These are phyloP conservation scores for Pichia insulana DNA, from an alignment of 805 yeast species.

Conservation along the genomic window DNA sequence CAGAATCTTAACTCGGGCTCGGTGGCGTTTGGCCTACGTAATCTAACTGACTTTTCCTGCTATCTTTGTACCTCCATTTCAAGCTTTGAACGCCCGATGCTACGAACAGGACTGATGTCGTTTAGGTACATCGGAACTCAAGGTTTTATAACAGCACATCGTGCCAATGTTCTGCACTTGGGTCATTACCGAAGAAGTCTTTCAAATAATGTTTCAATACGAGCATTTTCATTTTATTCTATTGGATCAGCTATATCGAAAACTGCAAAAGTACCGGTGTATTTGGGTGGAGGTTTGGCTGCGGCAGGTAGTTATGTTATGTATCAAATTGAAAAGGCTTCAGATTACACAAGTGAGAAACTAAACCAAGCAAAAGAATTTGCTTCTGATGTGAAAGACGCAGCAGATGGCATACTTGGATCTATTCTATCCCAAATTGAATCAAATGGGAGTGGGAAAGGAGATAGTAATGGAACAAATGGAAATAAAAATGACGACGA, in stretches of 20 bases:
- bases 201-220: constrained; percentile 3
- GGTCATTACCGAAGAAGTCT: background rate
- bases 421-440: constrained; percentile 13
- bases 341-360: constrained; percentile 59
- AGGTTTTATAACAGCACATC: background rate
- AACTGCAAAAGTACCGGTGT: constrained; percentile 61
- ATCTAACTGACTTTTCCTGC: no score
- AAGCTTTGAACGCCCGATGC: background rate
- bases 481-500: constrained; percentile 3
- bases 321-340: constrained; percentile 85
- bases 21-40: no score
- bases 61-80: no score
- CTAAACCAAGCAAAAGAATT: constrained; percentile 54
- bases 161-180: background rate
- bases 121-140: constrained; percentile 4
- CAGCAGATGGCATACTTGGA: constrained; percentile 29
- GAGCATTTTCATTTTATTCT: constrained; percentile 29
- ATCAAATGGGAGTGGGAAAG: constrained; percentile 19
- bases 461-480: constrained; percentile 28
- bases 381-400: constrained; percentile 43
- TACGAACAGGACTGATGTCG: background rate
- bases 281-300: constrained; percentile 82
- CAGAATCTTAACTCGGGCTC: no score
- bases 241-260: constrained; percentile 48
- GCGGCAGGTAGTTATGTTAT: constrained; percentile 93